phyloP scores from a whole-genome alignment of 148 eudicot genomes.

The Salicornia ramosissima region DNA sequence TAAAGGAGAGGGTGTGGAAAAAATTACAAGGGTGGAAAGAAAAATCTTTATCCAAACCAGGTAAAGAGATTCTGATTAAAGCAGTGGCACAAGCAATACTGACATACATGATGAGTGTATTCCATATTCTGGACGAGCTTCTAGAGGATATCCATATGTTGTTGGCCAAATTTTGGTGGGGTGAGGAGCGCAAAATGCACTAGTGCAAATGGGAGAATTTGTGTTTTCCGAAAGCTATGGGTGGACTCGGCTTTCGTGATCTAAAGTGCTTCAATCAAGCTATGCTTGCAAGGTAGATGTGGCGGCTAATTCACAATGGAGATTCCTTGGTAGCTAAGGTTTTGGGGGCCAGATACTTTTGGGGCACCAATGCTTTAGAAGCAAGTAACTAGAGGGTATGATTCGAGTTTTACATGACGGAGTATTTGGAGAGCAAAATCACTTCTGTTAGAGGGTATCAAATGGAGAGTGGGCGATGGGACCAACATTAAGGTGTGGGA shows the following conservation, averaged over 20 bases:
- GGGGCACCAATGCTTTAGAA: too few species aligned
- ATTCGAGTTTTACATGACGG: too few species aligned
- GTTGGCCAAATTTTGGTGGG: not conserved
- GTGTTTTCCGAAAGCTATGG: not conserved
- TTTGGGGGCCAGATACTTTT: not conserved
- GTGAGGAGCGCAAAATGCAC: not conserved
- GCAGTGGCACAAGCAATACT: not conserved
- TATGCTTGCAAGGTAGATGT: not conserved
- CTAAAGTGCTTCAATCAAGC: not conserved
- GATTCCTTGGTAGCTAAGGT: not conserved
- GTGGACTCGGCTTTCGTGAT: not conserved
- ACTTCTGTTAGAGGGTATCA: too few species aligned
- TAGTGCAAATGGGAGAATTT: not conserved
- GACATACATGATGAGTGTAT: not conserved
- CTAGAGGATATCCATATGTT: not conserved
- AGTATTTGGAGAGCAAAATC: too few species aligned
- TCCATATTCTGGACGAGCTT: not conserved
- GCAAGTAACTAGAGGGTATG: too few species aligned
- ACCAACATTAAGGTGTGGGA: too few species aligned
- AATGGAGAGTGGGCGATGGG: too few species aligned
- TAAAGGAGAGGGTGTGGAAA: too few species aligned
- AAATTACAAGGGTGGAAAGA: too few species aligned
- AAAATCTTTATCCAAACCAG: not conserved
- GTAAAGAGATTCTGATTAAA: not conserved
- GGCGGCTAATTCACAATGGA: not conserved